Conservation (phyloP, 768 basidiomycete species). For the Lactifluus echinatus region DNA sequence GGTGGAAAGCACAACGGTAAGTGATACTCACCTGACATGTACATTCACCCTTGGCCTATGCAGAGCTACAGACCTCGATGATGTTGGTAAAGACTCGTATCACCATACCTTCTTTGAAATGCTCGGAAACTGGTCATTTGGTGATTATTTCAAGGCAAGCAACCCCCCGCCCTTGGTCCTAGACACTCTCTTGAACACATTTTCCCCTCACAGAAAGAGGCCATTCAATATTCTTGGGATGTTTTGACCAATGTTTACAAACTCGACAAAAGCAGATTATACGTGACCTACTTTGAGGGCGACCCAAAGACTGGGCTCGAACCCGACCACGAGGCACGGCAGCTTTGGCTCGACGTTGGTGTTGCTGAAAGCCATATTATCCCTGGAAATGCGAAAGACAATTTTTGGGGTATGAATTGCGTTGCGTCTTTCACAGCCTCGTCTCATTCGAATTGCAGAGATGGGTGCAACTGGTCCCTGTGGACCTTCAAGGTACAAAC, state of each 20-base stretch:
- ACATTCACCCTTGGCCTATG: slow-evolving; percentile 3
- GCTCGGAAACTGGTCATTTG: slow-evolving; percentile 99
- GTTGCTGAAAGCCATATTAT: slow-evolving; percentile 85
- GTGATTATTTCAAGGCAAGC: slow-evolving; percentile 95
- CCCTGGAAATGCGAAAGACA: slow-evolving; percentile 92
- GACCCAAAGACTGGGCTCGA: slow-evolving; percentile 78
- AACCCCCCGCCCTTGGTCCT: neutral
- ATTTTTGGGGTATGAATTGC: slow-evolving; percentile 84
- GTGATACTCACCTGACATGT: slow-evolving; percentile 10
- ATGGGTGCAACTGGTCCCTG: slow-evolving; percentile 99
- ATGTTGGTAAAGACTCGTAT: slow-evolving; percentile 97
- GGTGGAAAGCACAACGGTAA: slow-evolving; percentile 98
- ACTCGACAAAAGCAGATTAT: slow-evolving; percentile 82
- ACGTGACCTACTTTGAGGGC: slow-evolving; percentile 97
- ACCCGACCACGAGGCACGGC: slow-evolving; percentile 81
- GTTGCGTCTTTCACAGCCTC: slow-evolving; percentile 3
- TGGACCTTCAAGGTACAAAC: slow-evolving; percentile 81
- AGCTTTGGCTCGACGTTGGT: slow-evolving; percentile 84
- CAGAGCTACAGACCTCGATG: slow-evolving; percentile 71
- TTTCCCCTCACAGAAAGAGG: slow-evolving; percentile 74
- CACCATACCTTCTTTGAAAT: slow-evolving; percentile 99
- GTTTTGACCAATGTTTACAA: slow-evolving; percentile 84
- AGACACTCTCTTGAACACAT: neutral
- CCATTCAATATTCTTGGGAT: slow-evolving; percentile 90
- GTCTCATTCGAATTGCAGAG: slow-evolving; percentile 40